phyloP scores from a whole-genome alignment of 2,329 filamentous ascomycete genomes.

The Colletotrichum caudatum region DNA sequence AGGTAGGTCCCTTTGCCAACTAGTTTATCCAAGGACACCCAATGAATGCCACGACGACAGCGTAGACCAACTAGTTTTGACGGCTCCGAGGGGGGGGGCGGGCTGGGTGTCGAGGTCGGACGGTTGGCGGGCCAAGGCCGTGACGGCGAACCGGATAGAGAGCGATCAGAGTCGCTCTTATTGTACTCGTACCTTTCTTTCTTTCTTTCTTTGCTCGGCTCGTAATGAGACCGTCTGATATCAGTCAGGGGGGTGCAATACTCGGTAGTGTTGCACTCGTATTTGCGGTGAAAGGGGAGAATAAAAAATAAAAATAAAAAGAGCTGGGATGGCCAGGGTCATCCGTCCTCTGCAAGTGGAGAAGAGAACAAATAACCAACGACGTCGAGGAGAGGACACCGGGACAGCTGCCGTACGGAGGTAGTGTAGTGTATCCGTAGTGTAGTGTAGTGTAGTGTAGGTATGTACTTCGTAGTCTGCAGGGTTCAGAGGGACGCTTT shows the following conservation, averaged over 20 bases:
- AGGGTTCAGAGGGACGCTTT: background rate
- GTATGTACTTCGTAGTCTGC: background rate
- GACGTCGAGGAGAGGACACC: constrained; percentile 10
- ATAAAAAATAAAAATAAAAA: no score
- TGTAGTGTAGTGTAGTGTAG: no score
- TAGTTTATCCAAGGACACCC: background rate
- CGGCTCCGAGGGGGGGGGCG: background rate
- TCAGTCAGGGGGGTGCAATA: background rate
- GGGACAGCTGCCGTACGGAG: constrained; percentile 1
- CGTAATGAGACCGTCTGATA: background rate
- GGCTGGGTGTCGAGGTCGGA: constrained; percentile 25
- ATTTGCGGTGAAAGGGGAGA: background rate
- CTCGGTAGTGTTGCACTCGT: background rate
- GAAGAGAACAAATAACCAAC: constrained; percentile 25
- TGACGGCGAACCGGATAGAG: constrained; percentile 7
- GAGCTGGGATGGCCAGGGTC: constrained; percentile 3
- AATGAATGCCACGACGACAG: background rate
- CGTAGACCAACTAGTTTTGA: background rate
- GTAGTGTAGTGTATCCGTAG: no score
- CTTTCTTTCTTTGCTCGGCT: background rate
- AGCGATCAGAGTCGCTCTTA: background rate
- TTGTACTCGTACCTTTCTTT: background rate
- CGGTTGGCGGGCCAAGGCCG: constrained; percentile 5
- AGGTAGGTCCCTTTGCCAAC: constrained; percentile 23
- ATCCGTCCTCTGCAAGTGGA: constrained; percentile 22